phyloP scores from a whole-genome alignment of 2,329 filamentous ascomycete genomes.

The Ilyonectria mors-panacis region DNA sequence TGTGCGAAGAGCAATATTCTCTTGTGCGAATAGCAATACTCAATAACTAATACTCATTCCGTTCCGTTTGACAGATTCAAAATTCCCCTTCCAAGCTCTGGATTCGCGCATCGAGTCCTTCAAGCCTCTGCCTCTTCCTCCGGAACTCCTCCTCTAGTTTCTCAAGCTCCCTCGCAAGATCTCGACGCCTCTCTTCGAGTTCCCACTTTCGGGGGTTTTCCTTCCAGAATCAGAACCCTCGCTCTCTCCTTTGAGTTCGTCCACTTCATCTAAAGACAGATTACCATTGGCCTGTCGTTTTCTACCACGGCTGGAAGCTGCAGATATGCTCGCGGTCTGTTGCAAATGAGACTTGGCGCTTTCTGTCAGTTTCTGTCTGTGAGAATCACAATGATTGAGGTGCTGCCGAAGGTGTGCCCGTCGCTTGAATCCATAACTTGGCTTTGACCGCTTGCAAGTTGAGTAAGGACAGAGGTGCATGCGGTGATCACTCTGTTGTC shows the following conservation, averaged over 20 bases:
- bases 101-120: neutral
- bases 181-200: neutral
- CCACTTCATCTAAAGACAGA: neutral
- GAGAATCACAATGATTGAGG: neutral
- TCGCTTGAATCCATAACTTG: neutral
- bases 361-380: neutral
- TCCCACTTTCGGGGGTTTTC: neutral
- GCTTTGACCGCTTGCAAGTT: neutral
- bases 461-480: neutral
- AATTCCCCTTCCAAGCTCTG: neutral
- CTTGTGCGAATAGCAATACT: too few species aligned
- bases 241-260: neutral
- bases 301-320: neutral
- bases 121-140: neutral
- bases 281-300: neutral
- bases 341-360: too few species aligned
- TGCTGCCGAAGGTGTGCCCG: neutral
- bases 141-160: neutral
- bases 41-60: neutral
- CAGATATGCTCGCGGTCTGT: neutral
- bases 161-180: neutral
- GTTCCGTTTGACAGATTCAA: neutral
- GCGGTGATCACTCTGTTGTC: neutral
- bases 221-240: neutral
- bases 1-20: too few species aligned